Base-by-base conservation (phyloP, 805 yeast genomes). In the Kodamaea jinghongensis region DNA sequence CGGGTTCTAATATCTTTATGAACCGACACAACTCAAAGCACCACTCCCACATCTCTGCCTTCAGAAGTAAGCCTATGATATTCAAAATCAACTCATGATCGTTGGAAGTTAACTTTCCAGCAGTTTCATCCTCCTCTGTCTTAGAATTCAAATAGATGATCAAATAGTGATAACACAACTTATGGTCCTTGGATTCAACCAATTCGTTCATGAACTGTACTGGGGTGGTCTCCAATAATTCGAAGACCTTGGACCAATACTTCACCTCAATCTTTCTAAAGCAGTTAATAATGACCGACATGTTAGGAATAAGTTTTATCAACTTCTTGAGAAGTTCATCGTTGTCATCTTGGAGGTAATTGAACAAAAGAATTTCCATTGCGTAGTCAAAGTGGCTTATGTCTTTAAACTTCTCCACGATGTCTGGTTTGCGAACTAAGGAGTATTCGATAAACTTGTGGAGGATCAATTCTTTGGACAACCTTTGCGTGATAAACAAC, bases 241-340 rank as follows among this genome's bases (percentile, higher is more conserved):
- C 46, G 49, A 77, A 77, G 41, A 76, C 75, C n/a, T 52, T 55
- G 4, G 57, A 37, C 85, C 85, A 79, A 51, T 73, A 74, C 29
- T 64, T 68, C 35, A 73, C 67, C 49, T 79, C 85, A 11, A 78
- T 78, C 44, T 79, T 79, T 23, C 85, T 60, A 25, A 81, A 73
- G 48, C 83, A 78, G 44, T 73, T 76, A 33, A 76, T 63, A 39
- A 68, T 70, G n/a, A 77, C 67, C 4, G 52, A 51, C 38, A 35
- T 36, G 25, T 36, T 52, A 7, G 46, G 45, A 13, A 65, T 64
- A 39, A 68, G 49, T 35, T 57, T 56, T 8, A 55, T 46, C 26
- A 67, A 47, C 31, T 56, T 52, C 8, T 43, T 49, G 33, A 67
- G 58, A 38, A 63, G 56, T 4, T 20, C 28, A 13, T 39, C 36